Evolutionary conservation across 257 asterid genomes (phyloP).

Genomic region (Nyctanthes arbortristis): DNA sequence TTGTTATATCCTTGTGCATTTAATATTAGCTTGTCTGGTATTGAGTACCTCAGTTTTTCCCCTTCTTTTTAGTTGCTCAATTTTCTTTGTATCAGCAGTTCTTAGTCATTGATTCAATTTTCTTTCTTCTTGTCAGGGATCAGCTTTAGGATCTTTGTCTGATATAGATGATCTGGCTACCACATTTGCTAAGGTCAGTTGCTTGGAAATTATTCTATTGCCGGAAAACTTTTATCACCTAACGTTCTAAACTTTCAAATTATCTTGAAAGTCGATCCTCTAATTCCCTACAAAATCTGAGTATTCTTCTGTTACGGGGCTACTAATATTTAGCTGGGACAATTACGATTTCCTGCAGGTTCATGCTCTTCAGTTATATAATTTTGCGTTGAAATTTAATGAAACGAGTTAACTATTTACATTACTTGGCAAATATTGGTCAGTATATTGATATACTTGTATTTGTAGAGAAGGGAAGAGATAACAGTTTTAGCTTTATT

Average conservation of each 20-base stretch:
- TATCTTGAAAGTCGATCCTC: not conserved
- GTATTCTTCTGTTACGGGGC: not conserved
- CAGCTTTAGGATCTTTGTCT: constrained; percentile 67
- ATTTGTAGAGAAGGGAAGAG: not conserved
- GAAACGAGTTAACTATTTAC: not conserved
- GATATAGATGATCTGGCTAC: constrained; percentile 79
- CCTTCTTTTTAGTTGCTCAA: not conserved
- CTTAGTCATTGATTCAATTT: constrained; percentile 14
- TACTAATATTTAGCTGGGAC: not conserved
- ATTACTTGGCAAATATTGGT: not conserved
- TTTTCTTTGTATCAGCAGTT: constrained; percentile 4
- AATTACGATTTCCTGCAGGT: not conserved
- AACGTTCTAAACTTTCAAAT: not conserved
- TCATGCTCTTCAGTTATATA: not conserved
- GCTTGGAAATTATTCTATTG: constrained; percentile 11
- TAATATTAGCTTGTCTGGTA: constrained; percentile 6
- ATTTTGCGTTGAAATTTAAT: not conserved
- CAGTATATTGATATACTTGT: not conserved
- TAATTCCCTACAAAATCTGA: not conserved
- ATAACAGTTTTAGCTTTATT: not conserved
- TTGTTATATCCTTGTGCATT: constrained; percentile 4
- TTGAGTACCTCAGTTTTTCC: not conserved
- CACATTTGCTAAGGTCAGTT: constrained; percentile 71
- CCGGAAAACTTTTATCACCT: not conserved
- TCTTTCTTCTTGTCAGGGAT: constrained; percentile 48